Percentiles rank a stretch among this genome's conserved stretches.
These are phyloP conservation scores for Dichomitus squalens DNA, from an alignment of 1,284 basidiomycete species.

Conservation along the genomic window DNA sequence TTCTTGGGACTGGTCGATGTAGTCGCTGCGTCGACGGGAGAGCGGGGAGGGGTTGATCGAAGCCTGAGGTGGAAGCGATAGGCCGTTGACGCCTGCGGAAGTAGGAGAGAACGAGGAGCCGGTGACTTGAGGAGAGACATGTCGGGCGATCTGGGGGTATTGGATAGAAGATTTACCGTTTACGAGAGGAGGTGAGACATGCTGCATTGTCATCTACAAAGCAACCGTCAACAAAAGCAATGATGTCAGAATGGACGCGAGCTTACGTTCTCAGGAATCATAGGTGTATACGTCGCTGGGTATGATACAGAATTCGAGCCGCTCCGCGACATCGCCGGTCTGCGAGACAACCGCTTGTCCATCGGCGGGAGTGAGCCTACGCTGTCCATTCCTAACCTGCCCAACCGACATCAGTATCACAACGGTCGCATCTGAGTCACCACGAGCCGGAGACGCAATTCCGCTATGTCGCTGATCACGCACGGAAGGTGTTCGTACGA, in stretches of 20 bases:
- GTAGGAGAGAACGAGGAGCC: slow-evolving; percentile 38
- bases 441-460: not conserved
- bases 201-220: slow-evolving; percentile 32
- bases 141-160: slow-evolving; percentile 46
- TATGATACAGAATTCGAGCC: slow-evolving; percentile 42
- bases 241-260: not conserved
- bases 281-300: slow-evolving; percentile 35
- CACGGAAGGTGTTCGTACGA: no score
- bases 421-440: not conserved
- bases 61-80: slow-evolving; percentile 74
- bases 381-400: slow-evolving; percentile 19
- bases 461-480: not conserved
- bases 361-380: slow-evolving; percentile 20
- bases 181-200: slow-evolving; percentile 35
- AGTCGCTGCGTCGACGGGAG: slow-evolving; percentile 77
- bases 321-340: slow-evolving; percentile 39
- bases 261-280: slow-evolving; percentile 48
- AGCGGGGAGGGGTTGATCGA: slow-evolving; percentile 75
- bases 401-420: not conserved
- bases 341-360: slow-evolving; percentile 40
- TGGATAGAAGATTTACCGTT: slow-evolving; percentile 41
- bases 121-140: slow-evolving; percentile 37
- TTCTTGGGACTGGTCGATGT: slow-evolving; percentile 77
- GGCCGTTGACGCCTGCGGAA: slow-evolving; percentile 34
- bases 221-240: not conserved